Base-by-base conservation (phyloP, 2,329 filamentous ascomycete species). In the Scedosporium apiospermum region DNA sequence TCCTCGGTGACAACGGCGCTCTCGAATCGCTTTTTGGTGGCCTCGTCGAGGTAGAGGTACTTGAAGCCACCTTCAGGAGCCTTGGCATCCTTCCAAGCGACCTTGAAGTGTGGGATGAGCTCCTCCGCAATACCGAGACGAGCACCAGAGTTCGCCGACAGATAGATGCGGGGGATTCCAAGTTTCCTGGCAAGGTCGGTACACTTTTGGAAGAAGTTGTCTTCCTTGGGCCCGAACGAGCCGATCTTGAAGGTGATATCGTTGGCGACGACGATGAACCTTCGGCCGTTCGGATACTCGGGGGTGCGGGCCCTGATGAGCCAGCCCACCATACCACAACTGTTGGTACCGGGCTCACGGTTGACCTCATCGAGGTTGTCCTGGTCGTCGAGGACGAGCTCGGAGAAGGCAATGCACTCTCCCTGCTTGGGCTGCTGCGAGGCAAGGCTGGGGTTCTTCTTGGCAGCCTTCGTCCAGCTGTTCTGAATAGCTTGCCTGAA, bases 221-320 rank as follows among this genome's bases (percentile, higher is more conserved):
- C 95, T 80, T 99, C 95, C 77, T 89, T 88, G 49, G 95, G 95
- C 61, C 95, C 95, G 74, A 99, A 99, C 1, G 91, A 96, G 71
- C 95, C 95, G 74, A 98, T 99, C 83, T 96, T 96, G 84, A 91
- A 98, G 18, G 95, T 99, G 75, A 99, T 99, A 73, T 99, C 95
- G 83, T 99, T 99, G 82, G 95, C 93, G 66, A 99, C 88, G 67
- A 99, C 91, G 73, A 99, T 87, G 78, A 98, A 97, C 72, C 90
- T 90, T 68, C 95, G 87, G 64, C 95, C 95, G 67, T 86, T 84
- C 64, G 95, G 93, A 74, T 99, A 99, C 76, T 99, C 95, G 9
- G 95, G 95, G 1, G 95, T 98, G 73, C 87, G 91, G 16, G 93
- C 95, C 65, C 91, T 96, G 74, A 98, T 88, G 67, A 98, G 85